Evolutionary conservation across 139 green algal genomes (phyloP).

Genomic region (Chlorella sp.): DNA sequence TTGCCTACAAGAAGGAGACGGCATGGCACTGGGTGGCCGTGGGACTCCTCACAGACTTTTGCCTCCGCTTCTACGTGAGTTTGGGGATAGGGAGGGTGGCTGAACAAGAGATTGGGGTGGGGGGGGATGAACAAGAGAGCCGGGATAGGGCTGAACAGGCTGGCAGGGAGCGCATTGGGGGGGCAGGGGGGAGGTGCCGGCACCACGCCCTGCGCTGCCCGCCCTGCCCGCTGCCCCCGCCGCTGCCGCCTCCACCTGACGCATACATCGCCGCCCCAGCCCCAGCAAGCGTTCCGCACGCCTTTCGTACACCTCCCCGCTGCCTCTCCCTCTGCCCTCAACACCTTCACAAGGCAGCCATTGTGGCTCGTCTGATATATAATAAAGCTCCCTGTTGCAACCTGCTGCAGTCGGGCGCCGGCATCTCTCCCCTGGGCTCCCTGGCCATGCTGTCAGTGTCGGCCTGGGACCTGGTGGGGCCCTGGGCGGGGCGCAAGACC

Average conservation of each 20-base stretch:
- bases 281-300: background rate
- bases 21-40: slow-evolving; percentile 40
- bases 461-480: slow-evolving; percentile 46
- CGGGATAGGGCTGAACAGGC: no score
- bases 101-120: background rate
- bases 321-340: background rate
- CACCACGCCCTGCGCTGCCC: background rate
- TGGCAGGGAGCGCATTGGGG: no score
- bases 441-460: slow-evolving; percentile 34
- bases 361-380: no score
- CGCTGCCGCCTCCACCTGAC: background rate
- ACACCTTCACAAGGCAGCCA: background rate
- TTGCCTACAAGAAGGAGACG: slow-evolving; percentile 36
- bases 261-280: background rate
- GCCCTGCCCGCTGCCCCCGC: background rate
- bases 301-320: background rate
- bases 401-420: slow-evolving; percentile 14
- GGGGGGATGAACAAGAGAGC: no score
- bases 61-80: slow-evolving; percentile 43
- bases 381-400: background rate
- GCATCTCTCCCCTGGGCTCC: slow-evolving; percentile 50
- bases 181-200: background rate
- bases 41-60: slow-evolving; percentile 47
- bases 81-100: background rate
- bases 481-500: background rate